Percentiles rank a stretch among this genome's conserved stretches.
phyloP scores from a whole-genome alignment of 1,139 yeast genomes.

The Citeromyces siamensis region DNA sequence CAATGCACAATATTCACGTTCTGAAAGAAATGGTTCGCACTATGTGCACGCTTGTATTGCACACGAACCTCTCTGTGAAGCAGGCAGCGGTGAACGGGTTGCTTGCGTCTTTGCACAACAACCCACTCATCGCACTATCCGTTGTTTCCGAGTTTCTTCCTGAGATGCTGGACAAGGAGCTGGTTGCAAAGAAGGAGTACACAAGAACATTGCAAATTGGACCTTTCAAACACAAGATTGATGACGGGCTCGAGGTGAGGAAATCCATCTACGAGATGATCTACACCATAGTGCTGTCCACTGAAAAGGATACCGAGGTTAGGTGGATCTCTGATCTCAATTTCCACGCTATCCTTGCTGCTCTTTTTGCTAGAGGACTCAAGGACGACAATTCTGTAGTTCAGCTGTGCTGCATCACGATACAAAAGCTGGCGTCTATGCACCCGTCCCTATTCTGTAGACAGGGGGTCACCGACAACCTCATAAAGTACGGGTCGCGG shows the following conservation, averaged over 20 bases:
- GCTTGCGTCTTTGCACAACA: constrained; percentile 48
- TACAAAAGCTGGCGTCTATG: constrained; percentile 20
- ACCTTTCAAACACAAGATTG: constrained; percentile 75
- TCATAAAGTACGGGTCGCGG: constrained; percentile 21
- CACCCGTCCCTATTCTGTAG: constrained; percentile 6
- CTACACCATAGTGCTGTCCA: constrained; percentile 32
- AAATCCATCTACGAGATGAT: constrained; percentile 64
- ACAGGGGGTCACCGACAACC: constrained; percentile 10
- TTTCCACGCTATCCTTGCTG: constrained; percentile 18
- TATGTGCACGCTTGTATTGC: constrained; percentile 9
- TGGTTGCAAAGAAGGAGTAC: constrained; percentile 41
- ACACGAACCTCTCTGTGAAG: constrained; percentile 24
- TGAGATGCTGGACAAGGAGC: constrained; percentile 34
- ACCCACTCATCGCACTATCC: constrained; percentile 36
- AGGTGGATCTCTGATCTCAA: constrained; percentile 9
- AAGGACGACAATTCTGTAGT: constrained; percentile 34
- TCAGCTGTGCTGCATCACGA: constrained; percentile 25
- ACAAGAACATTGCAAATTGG: constrained; percentile 72
- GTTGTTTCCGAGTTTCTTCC: constrained; percentile 39
- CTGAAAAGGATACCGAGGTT: constrained; percentile 17
- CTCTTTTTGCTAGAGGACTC: constrained; percentile 22
- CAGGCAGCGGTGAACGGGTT: constrained; percentile 50
- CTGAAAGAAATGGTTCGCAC: background rate
- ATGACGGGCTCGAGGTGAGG: constrained; percentile 66
- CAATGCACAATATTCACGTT: background rate